Conservation (phyloP, 2,329 filamentous ascomycete genomes). For the Diplodia seriata region DNA sequence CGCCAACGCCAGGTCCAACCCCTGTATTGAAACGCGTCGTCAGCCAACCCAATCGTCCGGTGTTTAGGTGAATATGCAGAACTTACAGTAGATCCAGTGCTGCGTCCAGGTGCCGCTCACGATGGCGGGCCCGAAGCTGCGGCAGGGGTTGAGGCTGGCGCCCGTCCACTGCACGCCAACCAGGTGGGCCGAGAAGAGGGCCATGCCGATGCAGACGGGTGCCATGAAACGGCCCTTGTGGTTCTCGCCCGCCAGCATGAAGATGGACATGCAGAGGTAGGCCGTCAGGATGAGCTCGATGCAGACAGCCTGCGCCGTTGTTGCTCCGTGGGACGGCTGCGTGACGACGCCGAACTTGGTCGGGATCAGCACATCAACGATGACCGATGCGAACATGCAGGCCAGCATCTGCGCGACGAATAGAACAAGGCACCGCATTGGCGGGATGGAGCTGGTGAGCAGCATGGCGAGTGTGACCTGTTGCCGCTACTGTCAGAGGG, state of each 20-base stretch:
- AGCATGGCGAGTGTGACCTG: conserved; percentile 57
- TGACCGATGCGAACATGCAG: conserved; percentile 54
- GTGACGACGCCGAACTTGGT: conserved; percentile 55
- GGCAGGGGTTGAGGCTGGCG: conserved; percentile 57
- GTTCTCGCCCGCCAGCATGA: conserved; percentile 54
- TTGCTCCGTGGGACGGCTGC: conserved; percentile 50
- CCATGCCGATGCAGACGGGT: conserved; percentile 53
- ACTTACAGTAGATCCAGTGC: conserved; percentile 58
- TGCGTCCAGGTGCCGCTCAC: conserved; percentile 55
- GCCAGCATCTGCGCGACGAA: conserved; percentile 56
- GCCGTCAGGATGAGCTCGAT: conserved; percentile 60
- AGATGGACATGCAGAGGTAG: conserved; percentile 58
- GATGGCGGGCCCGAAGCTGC: conserved; percentile 57
- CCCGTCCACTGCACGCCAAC: conserved; percentile 50
- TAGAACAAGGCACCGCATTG: conserved; percentile 52
- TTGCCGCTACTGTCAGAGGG: conserved; percentile 6
- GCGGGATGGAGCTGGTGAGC: conserved; percentile 55
- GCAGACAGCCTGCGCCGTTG: conserved; percentile 54
- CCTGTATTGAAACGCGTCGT: conserved; percentile 8
- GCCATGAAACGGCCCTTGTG: conserved; percentile 50
- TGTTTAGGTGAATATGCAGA: not conserved
- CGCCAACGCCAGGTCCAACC: conserved; percentile 55
- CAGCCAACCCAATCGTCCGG: not conserved
- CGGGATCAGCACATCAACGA: conserved; percentile 55
- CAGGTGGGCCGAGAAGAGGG: conserved; percentile 56